Evolutionary conservation across 805 yeast species (phyloP).

Genomic region (Kregervanrija fluxuum): DNA sequence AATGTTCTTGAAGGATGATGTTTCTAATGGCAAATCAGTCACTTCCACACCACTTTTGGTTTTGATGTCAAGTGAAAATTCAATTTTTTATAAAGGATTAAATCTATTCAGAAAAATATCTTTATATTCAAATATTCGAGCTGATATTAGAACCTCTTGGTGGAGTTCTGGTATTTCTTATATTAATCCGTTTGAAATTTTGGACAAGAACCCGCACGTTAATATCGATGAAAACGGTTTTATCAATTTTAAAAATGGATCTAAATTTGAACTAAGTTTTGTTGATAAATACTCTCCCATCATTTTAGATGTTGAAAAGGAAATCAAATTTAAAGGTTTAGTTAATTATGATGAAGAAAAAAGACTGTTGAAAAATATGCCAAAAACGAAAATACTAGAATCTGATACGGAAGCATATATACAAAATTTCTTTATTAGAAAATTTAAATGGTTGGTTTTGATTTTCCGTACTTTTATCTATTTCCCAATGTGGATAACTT

Average conservation of each 20-base stretch:
- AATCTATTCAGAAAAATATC: constrained; percentile 43
- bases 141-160: constrained; percentile 78
- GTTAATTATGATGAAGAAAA: constrained; percentile 11
- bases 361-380: constrained; percentile 1
- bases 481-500: constrained; percentile 59
- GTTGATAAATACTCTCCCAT: constrained; percentile 49
- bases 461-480: constrained; percentile 39
- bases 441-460: constrained; percentile 43
- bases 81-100: constrained; percentile 55
- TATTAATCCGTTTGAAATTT: constrained; percentile 49
- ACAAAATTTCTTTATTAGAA: constrained; percentile 18
- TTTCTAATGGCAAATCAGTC: neutral
- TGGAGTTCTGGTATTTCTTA: constrained; percentile 70
- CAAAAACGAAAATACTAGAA: constrained; percentile 8
- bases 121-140: constrained; percentile 68
- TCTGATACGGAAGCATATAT: neutral
- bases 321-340: constrained; percentile 28
- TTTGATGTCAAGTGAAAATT: constrained; percentile 56
- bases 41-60: constrained; percentile 43
- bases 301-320: constrained; percentile 44
- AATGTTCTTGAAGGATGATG: constrained; percentile 52
- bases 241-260: constrained; percentile 31
- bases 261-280: constrained; percentile 34
- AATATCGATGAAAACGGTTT: constrained; percentile 36
- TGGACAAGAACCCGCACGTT: constrained; percentile 26